Percentiles rank a stretch among this genome's conserved stretches.
phyloP scores from a whole-genome alignment of 495 filamentous ascomycete genomes.

The Articulospora tetracladia region DNA sequence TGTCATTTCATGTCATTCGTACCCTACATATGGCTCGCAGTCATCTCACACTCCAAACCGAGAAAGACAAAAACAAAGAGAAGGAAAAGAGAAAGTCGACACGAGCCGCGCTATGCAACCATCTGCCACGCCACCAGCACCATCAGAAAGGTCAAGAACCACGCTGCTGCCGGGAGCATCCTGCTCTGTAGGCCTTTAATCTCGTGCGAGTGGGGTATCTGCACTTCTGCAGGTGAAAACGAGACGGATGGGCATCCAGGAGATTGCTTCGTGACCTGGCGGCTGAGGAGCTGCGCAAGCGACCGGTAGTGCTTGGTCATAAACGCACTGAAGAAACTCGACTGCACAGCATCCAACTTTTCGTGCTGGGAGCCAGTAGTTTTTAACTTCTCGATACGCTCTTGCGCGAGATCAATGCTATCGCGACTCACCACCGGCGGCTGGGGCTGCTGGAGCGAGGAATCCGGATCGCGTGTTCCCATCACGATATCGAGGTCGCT shows the following conservation, averaged over 20 bases:
- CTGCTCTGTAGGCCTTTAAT: neutral
- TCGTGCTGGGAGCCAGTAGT: neutral
- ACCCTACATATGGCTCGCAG: too few relatives aligned
- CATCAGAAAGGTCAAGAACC: neutral
- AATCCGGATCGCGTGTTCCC: neutral
- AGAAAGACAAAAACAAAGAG: neutral
- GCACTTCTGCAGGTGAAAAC: neutral
- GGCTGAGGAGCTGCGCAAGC: neutral
- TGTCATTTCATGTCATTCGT: too few relatives aligned
- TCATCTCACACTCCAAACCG: too few relatives aligned
- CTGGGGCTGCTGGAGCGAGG: neutral
- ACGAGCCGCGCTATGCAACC: neutral
- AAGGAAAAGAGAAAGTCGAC: too few relatives aligned
- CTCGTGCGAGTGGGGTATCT: neutral
- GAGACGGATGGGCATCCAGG: neutral
- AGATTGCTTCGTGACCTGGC: neutral
- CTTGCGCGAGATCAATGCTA: constrained; percentile 4
- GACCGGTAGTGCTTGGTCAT: neutral
- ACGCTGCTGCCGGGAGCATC: neutral
- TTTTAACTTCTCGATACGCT: constrained; percentile 1
- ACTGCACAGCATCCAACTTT: neutral
- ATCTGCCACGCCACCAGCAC: neutral
- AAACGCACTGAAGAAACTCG: neutral
- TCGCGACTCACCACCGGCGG: constrained; percentile 7
- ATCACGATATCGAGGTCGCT: constrained; percentile 32